Evolutionary conservation across 1,139 yeast species (phyloP), one percentile per base, ranked within the genome.

Genomic region (Barnettozyma hawaiiensis): DNA sequence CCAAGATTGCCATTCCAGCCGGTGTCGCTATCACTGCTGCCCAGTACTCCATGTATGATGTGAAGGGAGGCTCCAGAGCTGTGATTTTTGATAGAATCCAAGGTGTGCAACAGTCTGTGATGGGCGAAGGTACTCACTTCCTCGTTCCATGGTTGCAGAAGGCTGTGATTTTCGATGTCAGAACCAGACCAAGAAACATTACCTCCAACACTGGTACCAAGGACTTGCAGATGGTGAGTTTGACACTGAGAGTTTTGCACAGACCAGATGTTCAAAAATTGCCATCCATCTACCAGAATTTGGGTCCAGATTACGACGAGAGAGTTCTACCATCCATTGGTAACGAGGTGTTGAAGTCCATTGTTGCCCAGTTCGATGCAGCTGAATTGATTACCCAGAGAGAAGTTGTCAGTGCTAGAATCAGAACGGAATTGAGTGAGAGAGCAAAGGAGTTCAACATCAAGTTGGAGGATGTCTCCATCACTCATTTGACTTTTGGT

Each of bases 311-410:
- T 65, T 92, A 94, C 64, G 98, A 92, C 61, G 98, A 92, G 70
- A 78, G 97, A 62, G 97, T 92, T 31, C 74, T 92, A 54, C 98
- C 98, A 19, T 92, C 97, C 15, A 90, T 92, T 62, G 96, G 97
- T 53, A 92, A 92, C 64, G 98, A 92, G 69, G 94, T 92, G 28
- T 75, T 92, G 62, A 92, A 92, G 68, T 79, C 95, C 40, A 87
- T 89, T 60, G 98, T 92, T 26, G 98, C 98, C 0, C 98, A 92
- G 65, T 92, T 92, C 58, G 97, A 92, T 64, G 98, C 98, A 26
- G 96, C 97, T 19, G 97, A 92, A 64, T 77, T 92, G 62, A 92
- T 92, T 59, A 92, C 97, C 20, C 97, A 92, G 73, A 78, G 98
- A 70, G 98, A 94, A 69, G 80, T 87, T 42, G 97, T 94, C 5